Percentiles rank a stretch among this genome's conserved stretches.
Evolutionary conservation across 805 yeast species (phyloP).

Genomic region (Barnettozyma salicaria): DNA sequence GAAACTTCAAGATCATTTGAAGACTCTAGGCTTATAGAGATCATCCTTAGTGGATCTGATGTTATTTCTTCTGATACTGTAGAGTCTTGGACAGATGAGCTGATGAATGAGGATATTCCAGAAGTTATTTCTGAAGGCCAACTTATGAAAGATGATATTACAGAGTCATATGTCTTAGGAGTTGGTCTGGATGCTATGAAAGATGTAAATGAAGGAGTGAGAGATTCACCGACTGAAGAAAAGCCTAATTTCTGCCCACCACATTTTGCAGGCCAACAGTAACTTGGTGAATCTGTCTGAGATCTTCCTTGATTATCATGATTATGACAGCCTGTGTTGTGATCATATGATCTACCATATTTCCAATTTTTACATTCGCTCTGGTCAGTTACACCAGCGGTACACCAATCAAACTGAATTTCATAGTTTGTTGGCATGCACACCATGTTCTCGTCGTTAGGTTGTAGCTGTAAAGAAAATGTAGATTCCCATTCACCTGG

Average conservation of each 20-base stretch:
- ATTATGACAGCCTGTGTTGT: slow-evolving; percentile 20
- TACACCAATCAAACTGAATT: slow-evolving; percentile 15
- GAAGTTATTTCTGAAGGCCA: too few relatives aligned
- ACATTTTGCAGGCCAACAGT: slow-evolving; percentile 22
- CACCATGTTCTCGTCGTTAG: slow-evolving; percentile 3
- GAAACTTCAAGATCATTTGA: too few relatives aligned
- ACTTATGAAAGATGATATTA: too few relatives aligned
- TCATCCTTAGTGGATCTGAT: too few relatives aligned
- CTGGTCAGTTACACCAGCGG: slow-evolving; percentile 14
- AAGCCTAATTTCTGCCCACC: slow-evolving; percentile 8
- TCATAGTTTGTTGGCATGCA: slow-evolving; percentile 10
- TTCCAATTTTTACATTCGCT: slow-evolving; percentile 19
- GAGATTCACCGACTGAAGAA: too few relatives aligned
- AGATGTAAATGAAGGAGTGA: too few relatives aligned
- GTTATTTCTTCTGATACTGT: too few relatives aligned
- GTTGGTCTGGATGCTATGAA: too few relatives aligned
- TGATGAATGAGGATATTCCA: too few relatives aligned
- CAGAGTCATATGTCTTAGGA: too few relatives aligned
- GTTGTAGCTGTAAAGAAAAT: slow-evolving; percentile 3
- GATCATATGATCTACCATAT: slow-evolving; percentile 20
- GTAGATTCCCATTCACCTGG: slow-evolving; percentile 13
- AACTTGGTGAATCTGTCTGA: slow-evolving; percentile 19
- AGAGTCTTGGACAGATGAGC: too few relatives aligned
- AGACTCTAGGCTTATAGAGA: too few relatives aligned
- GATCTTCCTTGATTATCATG: slow-evolving; percentile 19